Evolutionary conservation across 1,284 basidiomycete genomes (phyloP), one percentile per base, ranked within the genome.

Genomic region (Phylloboletellus chloephorus): DNA sequence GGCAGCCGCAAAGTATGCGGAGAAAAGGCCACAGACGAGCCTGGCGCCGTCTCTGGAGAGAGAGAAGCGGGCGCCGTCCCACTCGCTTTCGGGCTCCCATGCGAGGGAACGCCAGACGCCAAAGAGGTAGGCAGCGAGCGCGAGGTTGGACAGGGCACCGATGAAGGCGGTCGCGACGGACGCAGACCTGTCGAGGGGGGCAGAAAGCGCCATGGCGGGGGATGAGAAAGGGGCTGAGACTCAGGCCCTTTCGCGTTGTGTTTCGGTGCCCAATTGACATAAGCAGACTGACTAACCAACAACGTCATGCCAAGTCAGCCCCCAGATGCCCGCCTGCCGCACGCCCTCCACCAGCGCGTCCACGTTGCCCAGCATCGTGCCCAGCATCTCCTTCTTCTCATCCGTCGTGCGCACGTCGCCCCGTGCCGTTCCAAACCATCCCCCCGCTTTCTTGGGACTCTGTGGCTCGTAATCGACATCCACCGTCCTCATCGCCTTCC

Each of bases 321-420:
- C 87, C 86, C 86, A 91, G 41, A 91, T 79, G 0, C 88, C 88
- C 0, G 84, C 86, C 63, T 80, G 84, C 48, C 82, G 72, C 15
- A 92, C 86, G 2, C 88, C 83, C 52, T 88, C 85, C 4, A 93
- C 86, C 7, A 92, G 71, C 34, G 85, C 82, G 58, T 92, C 88
- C 6, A 93, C 88, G 56, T 93, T 93, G 1, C 88, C 89, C 35
- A 93, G 61, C 78, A 90, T 82, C 38, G 76, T 78, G 0, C 82
- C 82, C 39, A 93, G 58, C 30, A 88, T 63, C 57, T 80, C 77
- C 64, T 87, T 91, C 69, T 93, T 93, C 67, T 93, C 85, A 44
- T 87, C 82, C 23, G 81, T 89, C 17, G 79, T 84, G 51, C 76
- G 72, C 43, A 68, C 64, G 35, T 49, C 42, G 21, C 48, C 53